Base-by-base conservation (phyloP, 2,329 filamentous ascomycete species). In the Neonectria hederae region DNA sequence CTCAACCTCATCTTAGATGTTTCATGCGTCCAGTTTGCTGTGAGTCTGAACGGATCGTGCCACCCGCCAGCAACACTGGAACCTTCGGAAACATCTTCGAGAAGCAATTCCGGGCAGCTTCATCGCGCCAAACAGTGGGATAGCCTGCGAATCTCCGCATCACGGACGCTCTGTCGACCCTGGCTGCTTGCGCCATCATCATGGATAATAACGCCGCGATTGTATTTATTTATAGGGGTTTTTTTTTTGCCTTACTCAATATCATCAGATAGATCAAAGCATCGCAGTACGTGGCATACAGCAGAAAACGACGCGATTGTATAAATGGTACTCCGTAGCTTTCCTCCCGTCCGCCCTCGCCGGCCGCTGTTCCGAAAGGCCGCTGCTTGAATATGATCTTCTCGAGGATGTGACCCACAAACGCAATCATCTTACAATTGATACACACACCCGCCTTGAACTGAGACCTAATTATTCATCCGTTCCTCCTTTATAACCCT, bases 111-210 rank as follows among this genome's bases (percentile, higher is more conserved):
- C 52, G 48, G 52, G 53, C 56, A 49, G 53, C 42, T 52, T 43
- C 30, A 48, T 46, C 19, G 35, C 19, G 40, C 42, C 54, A 55
- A 63, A 38, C 32, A 59, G 60, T 58, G 65, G 62, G 59, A 61
- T 59, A 28, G 13, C 28, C 48, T 53, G 24, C 35, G 32, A 55
- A 32, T 59, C 26, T 19, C 42, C 59, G 63, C 32, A 57, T 68
- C 68, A 66, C 59, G 62, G 66, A 54, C 62, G 35, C 54, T 45
- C 30, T 59, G 22, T 56, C 17, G 26, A 60, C 46, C 64, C 38
- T 45, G 57, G 62, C 40, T 53, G 22, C 9, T 42, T 4, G 38
- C 30, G 32, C 48, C 19, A 24, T 58, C 32, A 32, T 60, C 51
- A 58, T 19, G 32, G 46, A 24, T 45, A 54, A 60, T 53, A 30